These are phyloP conservation scores for Neurospora sp. DNA, from an alignment of 495 filamentous ascomycete genomes.

Conservation along the genomic window DNA sequence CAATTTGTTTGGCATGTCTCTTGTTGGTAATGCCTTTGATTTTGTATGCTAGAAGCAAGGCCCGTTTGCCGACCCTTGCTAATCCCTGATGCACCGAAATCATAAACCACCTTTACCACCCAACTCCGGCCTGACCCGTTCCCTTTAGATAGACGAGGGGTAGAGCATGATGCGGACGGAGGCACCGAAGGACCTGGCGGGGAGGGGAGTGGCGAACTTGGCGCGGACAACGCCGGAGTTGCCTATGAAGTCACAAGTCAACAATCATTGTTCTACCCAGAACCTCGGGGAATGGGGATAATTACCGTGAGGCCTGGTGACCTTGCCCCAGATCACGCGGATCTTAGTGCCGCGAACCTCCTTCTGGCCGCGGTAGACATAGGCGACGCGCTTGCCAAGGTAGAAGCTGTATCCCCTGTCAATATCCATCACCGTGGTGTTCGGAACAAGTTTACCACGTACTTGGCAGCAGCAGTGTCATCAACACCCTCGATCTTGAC, in stretches of 20 bases:
- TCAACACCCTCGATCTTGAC: slow-evolving; percentile 98
- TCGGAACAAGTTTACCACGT: slow-evolving; percentile 26
- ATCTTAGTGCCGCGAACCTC: slow-evolving; percentile 95
- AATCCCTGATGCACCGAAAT: slow-evolving; percentile 45
- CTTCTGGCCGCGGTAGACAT: slow-evolving; percentile 87
- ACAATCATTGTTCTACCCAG: not conserved
- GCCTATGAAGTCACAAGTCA: slow-evolving; percentile 39
- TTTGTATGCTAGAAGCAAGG: slow-evolving; percentile 35
- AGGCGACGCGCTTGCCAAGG: slow-evolving; percentile 92
- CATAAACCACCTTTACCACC: slow-evolving; percentile 42
- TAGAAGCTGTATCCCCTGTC: slow-evolving; percentile 53
- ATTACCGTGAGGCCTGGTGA: slow-evolving; percentile 88
- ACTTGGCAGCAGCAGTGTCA: slow-evolving; percentile 73
- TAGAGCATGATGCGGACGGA: slow-evolving; percentile 98
- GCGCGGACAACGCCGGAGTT: slow-evolving; percentile 95
- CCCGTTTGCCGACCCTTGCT: slow-evolving; percentile 38
- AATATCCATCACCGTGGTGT: slow-evolving; percentile 14
- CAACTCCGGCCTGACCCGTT: slow-evolving; percentile 39
- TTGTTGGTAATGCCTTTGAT: slow-evolving; percentile 34
- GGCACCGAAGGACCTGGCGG: slow-evolving; percentile 90
- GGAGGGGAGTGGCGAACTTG: slow-evolving; percentile 90
- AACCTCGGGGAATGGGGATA: not conserved
- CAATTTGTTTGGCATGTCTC: slow-evolving; percentile 18
- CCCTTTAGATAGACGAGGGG: slow-evolving; percentile 62
- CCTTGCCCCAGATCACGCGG: slow-evolving; percentile 98